A percentile compares a stretch with the other conserved stretches of the same genome.
These are phyloP conservation scores for Clonostachys chloroleuca DNA, from an alignment of 2,329 filamentous ascomycete species.

Conservation along the genomic window DNA sequence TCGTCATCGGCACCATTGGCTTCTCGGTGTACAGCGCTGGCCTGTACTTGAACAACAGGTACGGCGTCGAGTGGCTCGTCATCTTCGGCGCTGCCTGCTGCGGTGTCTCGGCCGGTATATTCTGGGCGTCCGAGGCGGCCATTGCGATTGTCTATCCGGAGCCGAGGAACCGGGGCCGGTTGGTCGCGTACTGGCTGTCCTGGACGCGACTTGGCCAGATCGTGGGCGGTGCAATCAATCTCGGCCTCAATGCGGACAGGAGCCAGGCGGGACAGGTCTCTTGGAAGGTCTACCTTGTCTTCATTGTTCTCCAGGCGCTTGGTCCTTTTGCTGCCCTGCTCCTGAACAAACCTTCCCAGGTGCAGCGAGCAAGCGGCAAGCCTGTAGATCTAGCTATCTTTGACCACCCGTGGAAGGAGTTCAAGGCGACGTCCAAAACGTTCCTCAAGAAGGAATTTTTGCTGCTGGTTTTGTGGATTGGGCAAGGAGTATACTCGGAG, in stretches of 20 bases:
- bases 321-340: slow-evolving; percentile 56
- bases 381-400: slow-evolving; percentile 50
- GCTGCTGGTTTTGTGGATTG: slow-evolving; percentile 17
- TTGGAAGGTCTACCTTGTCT: slow-evolving; percentile 62
- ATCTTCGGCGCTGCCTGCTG: slow-evolving; percentile 31
- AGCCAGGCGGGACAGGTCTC: slow-evolving; percentile 57
- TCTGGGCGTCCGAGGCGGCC: slow-evolving; percentile 18
- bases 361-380: slow-evolving; percentile 57
- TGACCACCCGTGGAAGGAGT: slow-evolving; percentile 46
- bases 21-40: slow-evolving; percentile 39
- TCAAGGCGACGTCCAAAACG: slow-evolving; percentile 47
- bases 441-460: slow-evolving; percentile 57
- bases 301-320: slow-evolving; percentile 59
- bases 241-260: slow-evolving; percentile 58
- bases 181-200: slow-evolving; percentile 33
- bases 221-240: slow-evolving; percentile 38
- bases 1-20: slow-evolving; percentile 36
- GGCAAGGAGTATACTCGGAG: neutral
- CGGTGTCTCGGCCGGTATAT: slow-evolving; percentile 24
- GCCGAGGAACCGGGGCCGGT: slow-evolving; percentile 13
- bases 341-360: slow-evolving; percentile 49
- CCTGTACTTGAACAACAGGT: slow-evolving; percentile 41
- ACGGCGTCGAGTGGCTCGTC: slow-evolving; percentile 32
- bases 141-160: slow-evolving; percentile 5
- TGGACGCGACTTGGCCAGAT: slow-evolving; percentile 34